Conservation (phyloP, 2,329 filamentous ascomycete genomes). For the Fusarium solani-melongenae region DNA sequence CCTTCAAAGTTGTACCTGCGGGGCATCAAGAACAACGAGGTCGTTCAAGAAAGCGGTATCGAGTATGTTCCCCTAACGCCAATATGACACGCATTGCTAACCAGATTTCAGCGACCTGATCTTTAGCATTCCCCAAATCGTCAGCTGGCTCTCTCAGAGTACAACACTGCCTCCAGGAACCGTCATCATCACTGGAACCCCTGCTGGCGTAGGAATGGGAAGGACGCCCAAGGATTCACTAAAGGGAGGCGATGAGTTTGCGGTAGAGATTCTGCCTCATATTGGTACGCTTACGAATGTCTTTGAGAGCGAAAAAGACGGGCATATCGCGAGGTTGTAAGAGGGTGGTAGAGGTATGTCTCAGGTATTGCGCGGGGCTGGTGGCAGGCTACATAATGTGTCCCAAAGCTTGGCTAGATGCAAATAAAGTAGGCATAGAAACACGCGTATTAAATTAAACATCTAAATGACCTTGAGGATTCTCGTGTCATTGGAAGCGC, state of each 20-base stretch:
- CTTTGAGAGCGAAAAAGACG: conserved; percentile 40
- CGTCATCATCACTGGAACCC: conserved; percentile 74
- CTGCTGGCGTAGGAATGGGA: conserved; percentile 78
- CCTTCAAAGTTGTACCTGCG: conserved; percentile 65
- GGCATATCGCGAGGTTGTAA: conserved; percentile 22
- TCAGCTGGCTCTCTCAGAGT: conserved; percentile 69
- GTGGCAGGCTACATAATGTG: background rate
- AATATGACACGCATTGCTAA: background rate
- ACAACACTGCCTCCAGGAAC: conserved; percentile 72
- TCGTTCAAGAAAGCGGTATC: conserved; percentile 37
- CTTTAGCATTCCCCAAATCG: conserved; percentile 68
- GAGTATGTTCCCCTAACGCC: conserved; percentile 34
- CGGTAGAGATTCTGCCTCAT: conserved; percentile 55
- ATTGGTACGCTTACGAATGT: conserved; percentile 56
- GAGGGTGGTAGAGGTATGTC: background rate
- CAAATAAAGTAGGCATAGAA: background rate
- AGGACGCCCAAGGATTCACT: conserved; percentile 73
- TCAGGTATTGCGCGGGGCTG: background rate
- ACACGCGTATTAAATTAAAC: background rate
- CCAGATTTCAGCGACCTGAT: conserved; percentile 63
- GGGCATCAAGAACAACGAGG: conserved; percentile 66
- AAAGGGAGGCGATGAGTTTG: conserved; percentile 70
- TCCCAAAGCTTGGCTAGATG: background rate
- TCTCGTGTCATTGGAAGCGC: background rate
- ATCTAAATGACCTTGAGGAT: background rate